Base-by-base conservation (phyloP, 2,329 filamentous ascomycete genomes). In the Colletotrichum salicis region DNA sequence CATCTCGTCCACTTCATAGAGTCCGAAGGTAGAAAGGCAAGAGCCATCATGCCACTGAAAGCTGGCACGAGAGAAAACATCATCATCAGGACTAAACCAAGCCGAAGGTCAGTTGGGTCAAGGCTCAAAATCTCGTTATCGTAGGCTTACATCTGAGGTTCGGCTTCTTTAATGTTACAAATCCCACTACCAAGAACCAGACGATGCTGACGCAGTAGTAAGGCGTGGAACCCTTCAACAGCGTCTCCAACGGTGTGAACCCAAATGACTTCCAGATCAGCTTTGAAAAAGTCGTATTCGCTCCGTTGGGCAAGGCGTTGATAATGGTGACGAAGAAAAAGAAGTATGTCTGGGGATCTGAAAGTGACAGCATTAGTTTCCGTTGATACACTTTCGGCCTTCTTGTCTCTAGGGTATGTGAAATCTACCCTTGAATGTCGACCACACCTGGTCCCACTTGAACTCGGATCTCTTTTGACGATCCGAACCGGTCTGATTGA, bases 311-410 rank as follows among this genome's bases (percentile, higher is more conserved):
- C 3, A 81, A 64, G 0, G 78, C 75, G 65, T 80, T 80, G 29
- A 81, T 72, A 57, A 81, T 79, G 5, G 78, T 78, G 6, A 79
- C 75, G 67, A 81, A 78, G 73, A 82, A 81, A 71, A 80, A 79
- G 71, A 81, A 81, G 58, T 80, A 79, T 0, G 76, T 79, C 62
- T 80, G 79, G 2, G 78, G 78, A 37, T 80, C 77, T 73, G 33
- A 64, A 13, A 74, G 45, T 5, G 2, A 45, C 29, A 12, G 24
- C 5, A 71, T 73, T 77, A 58, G 31, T n/a, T 22, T 19, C 29
- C 11, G 10, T 4, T 5, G 27, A 27, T 27, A 27, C 4, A 4
- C 4, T 27, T 4, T 4, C 27, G 27, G 27, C 27, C 27, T 4
- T 27, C 4, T 27, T 27, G 27, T 27, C 27, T 27, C 27, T 27